Base-by-base conservation (phyloP, 768 basidiomycete genomes). In the Tremella yokohamensis region DNA sequence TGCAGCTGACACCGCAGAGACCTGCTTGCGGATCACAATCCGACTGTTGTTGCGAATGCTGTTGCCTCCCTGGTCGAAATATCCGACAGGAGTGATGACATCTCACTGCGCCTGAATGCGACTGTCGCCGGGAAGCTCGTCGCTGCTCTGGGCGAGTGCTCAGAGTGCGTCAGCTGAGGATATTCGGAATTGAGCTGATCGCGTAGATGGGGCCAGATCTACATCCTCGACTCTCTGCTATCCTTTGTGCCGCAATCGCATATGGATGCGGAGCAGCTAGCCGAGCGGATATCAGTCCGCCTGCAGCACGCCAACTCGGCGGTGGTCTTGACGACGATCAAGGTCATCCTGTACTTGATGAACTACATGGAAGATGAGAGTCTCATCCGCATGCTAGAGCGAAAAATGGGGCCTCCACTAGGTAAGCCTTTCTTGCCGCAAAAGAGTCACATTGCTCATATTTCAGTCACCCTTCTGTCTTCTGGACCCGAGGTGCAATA, bases 401-500 rank as follows among this genome's bases (percentile, higher is more conserved):
- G 88, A 77, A 97, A 97, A 80, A 94, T 99, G 89, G 92, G 92
- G 0, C 94, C 96, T 12, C 96, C 96, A 20, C 78, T 99, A 76
- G 94, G 94, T 93, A 25, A 64, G 67, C 34, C 75, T 9, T 7
- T 47, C 37, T 13, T 25, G 24, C 7, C 54, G 2, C n/a, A 15
- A 20, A 2, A 9, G 4, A 15, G 9, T 50, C 12, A 52, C 26
- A 8, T 13, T 8, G 37, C 50, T 50, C 59, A 50, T n/a, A 44
- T 39, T 47, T 19, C 73, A 97, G 96, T 99, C 20, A 90, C 96
- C 0, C 79, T 98, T 12, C 81, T 99, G 38, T 97, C 96, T 6
- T 98, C 96, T 12, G 94, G 96, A 34, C 90, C 92, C 19, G 96
- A 98, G 78, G 94, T 99, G 1, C 96, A 98, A 82, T 99, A 98